A percentile compares a stretch with the other conserved stretches of the same genome.
Conservation (phyloP, 768 basidiomycete genomes). For the Mycena metata region DNA sequence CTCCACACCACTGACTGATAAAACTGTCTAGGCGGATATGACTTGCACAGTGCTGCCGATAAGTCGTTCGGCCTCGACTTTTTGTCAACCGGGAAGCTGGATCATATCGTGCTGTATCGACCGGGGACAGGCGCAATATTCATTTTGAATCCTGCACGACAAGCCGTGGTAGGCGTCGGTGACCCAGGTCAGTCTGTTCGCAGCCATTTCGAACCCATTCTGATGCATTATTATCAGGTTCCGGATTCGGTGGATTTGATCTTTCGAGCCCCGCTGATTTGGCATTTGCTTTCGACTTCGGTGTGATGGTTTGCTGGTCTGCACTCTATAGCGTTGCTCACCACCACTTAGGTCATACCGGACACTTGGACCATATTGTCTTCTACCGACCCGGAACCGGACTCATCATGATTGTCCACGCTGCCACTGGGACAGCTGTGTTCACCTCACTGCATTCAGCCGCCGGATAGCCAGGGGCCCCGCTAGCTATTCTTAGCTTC, state of each 20-base stretch:
- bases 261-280: slow-evolving; percentile 23
- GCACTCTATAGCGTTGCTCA: neutral
- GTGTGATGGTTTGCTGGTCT: neutral
- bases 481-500: no score
- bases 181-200: slow-evolving; percentile 6
- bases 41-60: slow-evolving; percentile 18
- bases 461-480: no score
- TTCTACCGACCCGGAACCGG: slow-evolving; percentile 29
- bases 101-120: slow-evolving; percentile 31
- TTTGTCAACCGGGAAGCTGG: slow-evolving; percentile 27
- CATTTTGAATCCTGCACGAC: slow-evolving; percentile 24
- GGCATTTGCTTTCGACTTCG: slow-evolving; percentile 33
- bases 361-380: slow-evolving; percentile 32
- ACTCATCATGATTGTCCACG: slow-evolving; percentile 28
- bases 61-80: slow-evolving; percentile 24
- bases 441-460: no score
- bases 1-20: neutral
- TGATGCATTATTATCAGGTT: slow-evolving; percentile 17
- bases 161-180: slow-evolving; percentile 7
- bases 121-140: slow-evolving; percentile 23
- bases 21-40: slow-evolving; percentile 15
- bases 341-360: slow-evolving; percentile 10
- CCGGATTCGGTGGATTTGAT: slow-evolving; percentile 28
- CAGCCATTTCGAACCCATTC: slow-evolving; percentile 25
- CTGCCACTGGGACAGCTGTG: slow-evolving; percentile 19